Evolutionary conservation across 1,284 basidiomycete species (phyloP).

Genomic region (Cryptococcus deneoformans): DNA sequence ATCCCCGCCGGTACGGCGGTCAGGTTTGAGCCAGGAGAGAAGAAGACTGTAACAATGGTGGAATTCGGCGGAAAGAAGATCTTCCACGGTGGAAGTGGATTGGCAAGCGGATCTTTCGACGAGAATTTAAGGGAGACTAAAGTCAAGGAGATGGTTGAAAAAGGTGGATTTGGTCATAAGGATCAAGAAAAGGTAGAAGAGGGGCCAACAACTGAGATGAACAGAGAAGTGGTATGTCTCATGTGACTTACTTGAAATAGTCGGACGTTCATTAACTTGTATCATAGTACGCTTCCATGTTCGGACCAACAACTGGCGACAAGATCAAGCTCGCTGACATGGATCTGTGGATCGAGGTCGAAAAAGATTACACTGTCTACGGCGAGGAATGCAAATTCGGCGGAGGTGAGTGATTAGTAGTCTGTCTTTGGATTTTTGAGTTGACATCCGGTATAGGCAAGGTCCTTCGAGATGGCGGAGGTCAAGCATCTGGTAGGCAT

Average conservation of each 20-base stretch:
- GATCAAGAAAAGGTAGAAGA: slow-evolving; percentile 33
- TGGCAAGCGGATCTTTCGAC: slow-evolving; percentile 60
- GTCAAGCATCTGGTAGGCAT: slow-evolving; percentile 75
- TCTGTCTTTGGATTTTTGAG: not conserved
- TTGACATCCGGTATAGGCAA: slow-evolving; percentile 57
- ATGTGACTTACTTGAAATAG: slow-evolving; percentile 10
- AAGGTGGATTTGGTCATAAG: slow-evolving; percentile 43
- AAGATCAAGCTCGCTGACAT: slow-evolving; percentile 86
- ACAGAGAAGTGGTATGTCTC: slow-evolving; percentile 43
- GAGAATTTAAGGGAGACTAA: slow-evolving; percentile 26
- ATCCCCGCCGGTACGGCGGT: slow-evolving; percentile 90
- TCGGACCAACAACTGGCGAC: slow-evolving; percentile 91
- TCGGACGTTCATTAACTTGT: not conserved
- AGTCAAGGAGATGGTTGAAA: slow-evolving; percentile 22
- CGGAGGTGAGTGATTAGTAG: slow-evolving; percentile 59
- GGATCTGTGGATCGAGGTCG: slow-evolving; percentile 87
- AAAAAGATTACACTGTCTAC: slow-evolving; percentile 66
- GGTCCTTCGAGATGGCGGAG: slow-evolving; percentile 93
- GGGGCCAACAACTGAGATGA: slow-evolving; percentile 34
- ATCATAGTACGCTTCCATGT: slow-evolving; percentile 76
- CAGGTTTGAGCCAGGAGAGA: slow-evolving; percentile 92
- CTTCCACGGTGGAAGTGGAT: slow-evolving; percentile 75
- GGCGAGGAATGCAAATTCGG: slow-evolving; percentile 98
- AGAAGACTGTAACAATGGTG: slow-evolving; percentile 78
- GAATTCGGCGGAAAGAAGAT: slow-evolving; percentile 69